Evolutionary conservation across 1,139 yeast species (phyloP), one percentile per base, ranked within the genome.

Genomic region (Taiozyma sp.): DNA sequence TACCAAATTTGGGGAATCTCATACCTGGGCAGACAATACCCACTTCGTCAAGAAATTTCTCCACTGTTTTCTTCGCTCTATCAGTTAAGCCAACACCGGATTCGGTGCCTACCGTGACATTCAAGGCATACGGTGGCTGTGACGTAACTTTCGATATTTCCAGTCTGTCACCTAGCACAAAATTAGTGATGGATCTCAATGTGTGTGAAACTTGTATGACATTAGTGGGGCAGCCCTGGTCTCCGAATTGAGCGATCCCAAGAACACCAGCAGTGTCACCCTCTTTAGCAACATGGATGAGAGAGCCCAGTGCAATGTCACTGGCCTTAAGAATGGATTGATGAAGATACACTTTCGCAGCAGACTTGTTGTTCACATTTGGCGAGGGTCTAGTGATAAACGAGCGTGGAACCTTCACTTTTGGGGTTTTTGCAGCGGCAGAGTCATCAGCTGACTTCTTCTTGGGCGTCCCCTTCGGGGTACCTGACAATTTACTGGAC

Each of bases 111-210:
- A 76, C 63, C 0, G 57, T 55, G 3, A 70, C 63, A 22, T 53
- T 55, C 4, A 65, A 54, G 4, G 85, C 84, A 58, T 76, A 75
- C 1, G 68, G 66, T 4, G 90, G 90, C 51, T 81, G 85, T 3
- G 65, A 59, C 2, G 66, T 54, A 34, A 72, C 69, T 58, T 76
- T 83, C 9, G 64, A 63, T 0, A 91, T 59, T 24, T 70, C 70
- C 1, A 88, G 70, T 52, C 96, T 70, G 60, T 90, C 96, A 30
- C 97, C 97, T 12, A 87, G 70, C 8, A 87, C 65, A 5, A 87
- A 62, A 10, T 85, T 87, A 1, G 80, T 78, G 23, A 84, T 70
- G 3, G 70, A 65, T 53, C 95, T 70, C 44, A 81, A 65, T 6
- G 72, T 59, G 1, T 69, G 56, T 2, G 90, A 77, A 1, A 89